A percentile compares a stretch with the other conserved stretches of the same genome.
Evolutionary conservation across 768 basidiomycete genomes (phyloP).

Genomic region (Suillus subaureus): DNA sequence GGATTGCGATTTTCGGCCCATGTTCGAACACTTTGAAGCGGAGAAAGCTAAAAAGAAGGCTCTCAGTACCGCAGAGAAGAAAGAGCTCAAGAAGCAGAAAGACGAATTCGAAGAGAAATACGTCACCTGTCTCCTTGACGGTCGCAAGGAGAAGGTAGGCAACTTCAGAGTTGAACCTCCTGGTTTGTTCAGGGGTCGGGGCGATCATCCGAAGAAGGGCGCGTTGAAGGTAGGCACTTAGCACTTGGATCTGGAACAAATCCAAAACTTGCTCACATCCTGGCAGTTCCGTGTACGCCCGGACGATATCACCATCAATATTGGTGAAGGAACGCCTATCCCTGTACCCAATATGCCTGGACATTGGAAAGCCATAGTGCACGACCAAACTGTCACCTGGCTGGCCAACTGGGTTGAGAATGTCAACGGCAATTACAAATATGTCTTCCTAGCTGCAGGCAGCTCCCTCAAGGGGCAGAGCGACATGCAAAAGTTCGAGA

Average conservation of each 20-base stretch:
- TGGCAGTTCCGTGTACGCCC: conserved; percentile 82
- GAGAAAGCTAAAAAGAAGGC: conserved; percentile 95
- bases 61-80: conserved; percentile 85
- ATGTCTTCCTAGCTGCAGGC: conserved; percentile 97
- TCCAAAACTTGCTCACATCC: conserved; percentile 9
- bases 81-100: conserved; percentile 82
- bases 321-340: conserved; percentile 71
- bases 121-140: conserved; percentile 85
- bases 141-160: conserved; percentile 96
- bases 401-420: conserved; percentile 99
- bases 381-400: conserved; percentile 99
- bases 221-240: conserved; percentile 73
- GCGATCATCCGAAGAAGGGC: conserved; percentile 98
- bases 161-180: conserved; percentile 99
- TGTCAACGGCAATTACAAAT: conserved; percentile 93
- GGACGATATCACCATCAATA: conserved; percentile 96
- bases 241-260: conserved; percentile 6
- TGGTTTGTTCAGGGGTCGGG: conserved; percentile 96
- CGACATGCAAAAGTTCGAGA: conserved; percentile 97
- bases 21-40: conserved; percentile 89
- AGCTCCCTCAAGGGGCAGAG: conserved; percentile 98
- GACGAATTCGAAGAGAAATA: conserved; percentile 87
- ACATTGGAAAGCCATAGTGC: conserved; percentile 83
- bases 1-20: conserved; percentile 91
- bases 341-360: conserved; percentile 93